Evolutionary conservation across 441 rosid species (phyloP).

Genomic region (Jatropha podagrica): DNA sequence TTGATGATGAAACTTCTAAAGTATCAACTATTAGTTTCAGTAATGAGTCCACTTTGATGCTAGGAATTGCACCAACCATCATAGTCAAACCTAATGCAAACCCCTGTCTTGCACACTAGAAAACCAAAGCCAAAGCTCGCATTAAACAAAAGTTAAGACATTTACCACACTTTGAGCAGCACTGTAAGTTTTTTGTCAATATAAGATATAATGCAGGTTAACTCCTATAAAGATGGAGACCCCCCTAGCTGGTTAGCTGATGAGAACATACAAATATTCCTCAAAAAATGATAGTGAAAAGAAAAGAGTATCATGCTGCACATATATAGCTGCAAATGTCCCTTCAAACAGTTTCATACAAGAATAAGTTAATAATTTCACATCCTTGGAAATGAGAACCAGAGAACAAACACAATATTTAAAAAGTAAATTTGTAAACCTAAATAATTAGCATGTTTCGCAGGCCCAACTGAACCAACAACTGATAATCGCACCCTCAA

Average conservation of each 20-base stretch:
- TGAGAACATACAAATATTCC: too few relatives aligned
- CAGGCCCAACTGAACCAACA: not conserved
- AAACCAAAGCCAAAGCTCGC: constrained; percentile 8
- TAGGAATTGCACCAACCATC: constrained; percentile 47
- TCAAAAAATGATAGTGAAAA: not conserved
- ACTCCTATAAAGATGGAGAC: not conserved
- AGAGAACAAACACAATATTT: not conserved
- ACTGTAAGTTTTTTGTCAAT: not conserved
- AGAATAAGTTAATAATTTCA: not conserved
- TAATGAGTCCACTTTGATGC: constrained; percentile 64
- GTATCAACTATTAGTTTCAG: constrained; percentile 67
- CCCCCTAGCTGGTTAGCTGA: not conserved
- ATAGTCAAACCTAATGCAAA: constrained; percentile 88
- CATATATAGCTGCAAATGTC: not conserved
- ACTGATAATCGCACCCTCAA: not conserved
- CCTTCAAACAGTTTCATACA: not conserved
- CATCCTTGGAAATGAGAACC: not conserved
- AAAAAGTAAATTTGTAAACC: not conserved
- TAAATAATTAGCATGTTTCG: not conserved
- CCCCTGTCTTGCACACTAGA: constrained; percentile 95
- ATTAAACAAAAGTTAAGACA: constrained; percentile 11
- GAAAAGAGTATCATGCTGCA: not conserved
- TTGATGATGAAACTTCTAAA: constrained; percentile 79
- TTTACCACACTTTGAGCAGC: not conserved
- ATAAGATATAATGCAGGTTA: constrained; percentile 6